Base-by-base conservation (phyloP, 371 early-diverging fungal genomes). In the Syncephalastrum monosporum region DNA sequence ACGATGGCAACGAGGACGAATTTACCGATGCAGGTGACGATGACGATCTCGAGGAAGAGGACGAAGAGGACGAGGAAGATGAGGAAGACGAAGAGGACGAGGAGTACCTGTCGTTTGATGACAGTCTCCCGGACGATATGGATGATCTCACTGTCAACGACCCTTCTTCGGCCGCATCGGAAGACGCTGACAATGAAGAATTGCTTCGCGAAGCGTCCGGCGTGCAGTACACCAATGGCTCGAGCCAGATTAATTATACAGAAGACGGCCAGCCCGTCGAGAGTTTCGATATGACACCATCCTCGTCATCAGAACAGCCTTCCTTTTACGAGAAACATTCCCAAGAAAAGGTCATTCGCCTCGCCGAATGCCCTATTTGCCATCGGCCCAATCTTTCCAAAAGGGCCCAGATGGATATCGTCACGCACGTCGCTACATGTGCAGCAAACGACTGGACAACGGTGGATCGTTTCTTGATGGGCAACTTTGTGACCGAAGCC, bases 371-470 rank as follows among this genome's bases (percentile, higher is more conserved):
- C 53, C 91, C 91, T 23, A 86, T 90, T 48, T 93, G 92, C 63
- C 82, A 79, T 38, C 77, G 79, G 12, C 82, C 85, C 23, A 74
- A 82, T 50, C 73, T 88, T 8, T 67, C 74, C 2, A 70, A 74
- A 41, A 77, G 77, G 44, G 76, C 75, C 0, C 91, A 90, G 54
- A 79, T 91, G 65, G 91, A 91, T 59, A 85, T 87, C 12, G 80
- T 92, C 14, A 88, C 89, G 0, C 94, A 93, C 60, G 82, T 92
- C 29, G 91, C 92, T 0, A 82, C 87, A 0, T 87, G 90, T 67
- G 79, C 83, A 52, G 82, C 83, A 5, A 78, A 82, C 33, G 87
- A 86, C 59, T 82, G 84, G 60, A 81, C 76, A 8, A 83, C 82
- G 2, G 75, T 86, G 1, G 85, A 84, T 56, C 72, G 82, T 15